A percentile compares a stretch with the other conserved stretches of the same genome.
phyloP scores from a whole-genome alignment of 2,329 filamentous ascomycete species.

The Phialemonium atrogriseum region DNA sequence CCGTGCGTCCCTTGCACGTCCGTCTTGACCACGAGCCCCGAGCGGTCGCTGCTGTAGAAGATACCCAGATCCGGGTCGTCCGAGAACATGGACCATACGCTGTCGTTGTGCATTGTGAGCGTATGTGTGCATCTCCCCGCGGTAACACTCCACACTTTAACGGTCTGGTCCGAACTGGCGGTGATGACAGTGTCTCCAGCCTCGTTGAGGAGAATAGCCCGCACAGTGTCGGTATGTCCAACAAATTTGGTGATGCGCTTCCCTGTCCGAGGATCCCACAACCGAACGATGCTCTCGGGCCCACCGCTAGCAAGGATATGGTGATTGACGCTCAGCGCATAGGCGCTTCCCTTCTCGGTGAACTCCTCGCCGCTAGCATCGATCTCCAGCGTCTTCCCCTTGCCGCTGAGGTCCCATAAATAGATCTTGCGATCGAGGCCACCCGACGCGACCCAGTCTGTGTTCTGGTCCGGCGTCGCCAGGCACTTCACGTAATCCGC shows the following conservation, averaged over 20 bases:
- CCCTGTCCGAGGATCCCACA: slow-evolving; percentile 86
- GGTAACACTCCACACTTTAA: slow-evolving; percentile 96
- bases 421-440: slow-evolving; percentile 88
- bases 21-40: slow-evolving; percentile 91
- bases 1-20: slow-evolving; percentile 68
- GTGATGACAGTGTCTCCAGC: slow-evolving; percentile 88
- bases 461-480: slow-evolving; percentile 57
- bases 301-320: slow-evolving; percentile 85
- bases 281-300: slow-evolving; percentile 82
- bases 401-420: slow-evolving; percentile 87
- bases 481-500: slow-evolving; percentile 95
- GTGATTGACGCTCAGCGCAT: slow-evolving; percentile 73
- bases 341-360: slow-evolving; percentile 87
- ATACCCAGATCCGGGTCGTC: slow-evolving; percentile 76
- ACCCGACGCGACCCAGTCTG: slow-evolving; percentile 85
- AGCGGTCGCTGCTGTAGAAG: slow-evolving; percentile 92
- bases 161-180: slow-evolving; percentile 89
- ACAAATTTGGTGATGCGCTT: slow-evolving; percentile 94
- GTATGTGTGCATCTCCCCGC: slow-evolving; percentile 96
- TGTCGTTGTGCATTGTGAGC: slow-evolving; percentile 97
- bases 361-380: slow-evolving; percentile 76
- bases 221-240: slow-evolving; percentile 90
- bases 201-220: slow-evolving; percentile 82
- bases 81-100: slow-evolving; percentile 92
- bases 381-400: slow-evolving; percentile 79